Percentiles rank a stretch among this genome's conserved stretches.
Evolutionary conservation across 1,139 yeast species (phyloP).

Genomic region (Zhuliangozyma parablackwelliae): DNA sequence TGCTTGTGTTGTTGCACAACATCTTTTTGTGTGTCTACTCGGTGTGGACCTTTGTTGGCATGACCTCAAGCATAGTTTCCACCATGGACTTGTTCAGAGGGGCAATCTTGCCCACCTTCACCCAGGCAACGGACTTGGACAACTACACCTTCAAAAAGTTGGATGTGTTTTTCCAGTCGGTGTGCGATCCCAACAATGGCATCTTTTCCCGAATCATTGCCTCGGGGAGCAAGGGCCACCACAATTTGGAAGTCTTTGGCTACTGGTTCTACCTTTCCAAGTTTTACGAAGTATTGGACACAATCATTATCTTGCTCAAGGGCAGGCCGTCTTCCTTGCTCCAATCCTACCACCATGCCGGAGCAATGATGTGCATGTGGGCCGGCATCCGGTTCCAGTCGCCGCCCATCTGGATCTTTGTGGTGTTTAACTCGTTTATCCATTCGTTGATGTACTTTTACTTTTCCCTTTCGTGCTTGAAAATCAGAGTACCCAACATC

Average conservation of each 20-base stretch:
- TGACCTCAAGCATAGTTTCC: slow-evolving; percentile 47
- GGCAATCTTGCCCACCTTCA: slow-evolving; percentile 10
- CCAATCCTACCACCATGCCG: slow-evolving; percentile 77
- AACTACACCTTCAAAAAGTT: slow-evolving; percentile 10
- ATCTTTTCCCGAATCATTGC: slow-evolving; percentile 37
- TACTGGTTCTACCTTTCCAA: slow-evolving; percentile 69
- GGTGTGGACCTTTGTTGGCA: slow-evolving; percentile 70
- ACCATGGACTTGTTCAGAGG: slow-evolving; percentile 27
- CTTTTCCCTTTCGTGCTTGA: slow-evolving; percentile 60
- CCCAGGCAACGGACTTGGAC: slow-evolving; percentile 7
- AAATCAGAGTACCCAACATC: slow-evolving; percentile 53
- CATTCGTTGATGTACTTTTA: slow-evolving; percentile 76
- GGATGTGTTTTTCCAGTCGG: slow-evolving; percentile 47
- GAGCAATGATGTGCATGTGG: slow-evolving; percentile 85
- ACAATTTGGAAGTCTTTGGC: slow-evolving; percentile 57
- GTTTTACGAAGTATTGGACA: slow-evolving; percentile 70
- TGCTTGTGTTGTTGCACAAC: slow-evolving; percentile 60
- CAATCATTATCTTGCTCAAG: slow-evolving; percentile 61
- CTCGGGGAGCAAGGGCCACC: slow-evolving; percentile 14
- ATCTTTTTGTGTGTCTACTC: slow-evolving; percentile 61
- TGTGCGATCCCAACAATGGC: slow-evolving; percentile 61
- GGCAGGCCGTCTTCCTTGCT: slow-evolving; percentile 66
- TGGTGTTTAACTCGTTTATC: slow-evolving; percentile 72
- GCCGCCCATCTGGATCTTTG: slow-evolving; percentile 80
- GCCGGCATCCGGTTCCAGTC: slow-evolving; percentile 67